phyloP scores from a whole-genome alignment of 1,139 yeast species.

The Debaryomyces nepalensis region DNA sequence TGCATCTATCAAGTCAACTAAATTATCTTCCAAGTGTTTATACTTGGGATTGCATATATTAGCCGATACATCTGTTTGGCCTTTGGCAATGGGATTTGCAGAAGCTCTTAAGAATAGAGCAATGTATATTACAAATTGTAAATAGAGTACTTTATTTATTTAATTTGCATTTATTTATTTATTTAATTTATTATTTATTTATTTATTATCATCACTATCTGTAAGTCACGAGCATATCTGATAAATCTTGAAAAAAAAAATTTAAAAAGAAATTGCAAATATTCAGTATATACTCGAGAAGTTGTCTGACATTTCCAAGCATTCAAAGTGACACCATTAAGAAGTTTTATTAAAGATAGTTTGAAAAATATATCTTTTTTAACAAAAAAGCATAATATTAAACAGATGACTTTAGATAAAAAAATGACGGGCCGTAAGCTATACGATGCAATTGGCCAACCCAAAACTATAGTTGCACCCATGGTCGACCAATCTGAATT shows the following conservation, averaged over 20 bases:
- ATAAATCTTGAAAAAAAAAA: conserved; percentile 6
- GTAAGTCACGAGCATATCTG: conserved; percentile 1
- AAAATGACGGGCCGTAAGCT: conserved; percentile 64
- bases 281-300: neutral
- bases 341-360: neutral
- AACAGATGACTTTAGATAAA: conserved; percentile 7
- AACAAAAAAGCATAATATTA: neutral
- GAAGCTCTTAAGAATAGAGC: conserved; percentile 76
- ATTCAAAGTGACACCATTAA: conserved; percentile 5
- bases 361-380: conserved; percentile 3
- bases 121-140: conserved; percentile 27
- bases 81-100: conserved; percentile 73
- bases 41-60: conserved; percentile 72
- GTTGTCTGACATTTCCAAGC: neutral
- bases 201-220: no score
- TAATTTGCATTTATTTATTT: conserved; percentile 6
- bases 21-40: conserved; percentile 59
- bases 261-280: conserved; percentile 5
- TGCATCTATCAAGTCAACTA: conserved; percentile 38
- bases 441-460: conserved; percentile 70
- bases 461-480: conserved; percentile 91
- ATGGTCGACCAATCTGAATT: conserved; percentile 98
- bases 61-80: conserved; percentile 87
- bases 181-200: neutral
- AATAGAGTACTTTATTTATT: conserved; percentile 9